Evolutionary conservation across 2,329 filamentous ascomycete genomes (phyloP), one percentile per base, ranked within the genome.

Genomic region (Clonostachys sp.): DNA sequence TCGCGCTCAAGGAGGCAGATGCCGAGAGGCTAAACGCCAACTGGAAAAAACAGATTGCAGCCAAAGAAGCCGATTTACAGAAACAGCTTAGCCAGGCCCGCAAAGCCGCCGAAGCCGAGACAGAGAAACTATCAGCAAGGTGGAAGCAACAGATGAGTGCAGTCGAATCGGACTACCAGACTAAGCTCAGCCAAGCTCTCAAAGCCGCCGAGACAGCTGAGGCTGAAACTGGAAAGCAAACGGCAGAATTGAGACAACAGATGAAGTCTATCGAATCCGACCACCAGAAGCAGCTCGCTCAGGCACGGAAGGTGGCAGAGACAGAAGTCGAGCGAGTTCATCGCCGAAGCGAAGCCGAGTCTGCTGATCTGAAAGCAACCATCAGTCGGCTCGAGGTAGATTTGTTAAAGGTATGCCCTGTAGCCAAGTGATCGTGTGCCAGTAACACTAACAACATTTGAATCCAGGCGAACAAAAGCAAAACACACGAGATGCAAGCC

Each of bases 381-480:
- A 74, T 86, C 30, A 79, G 76, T 47, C 74, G 76, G 41, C 66
- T 90, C 14, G 79, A 87, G 60, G 77, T 80, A 34, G 79, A 83
- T 54, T 53, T 85, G 12, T 73, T 81, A 63, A 84, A 83, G 71
- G 80, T 78, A 60, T 7, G 34, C 14, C 20, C 24, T 13, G 6
- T 8, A 12, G 13, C 13, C 14, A 42, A 10, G 3, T 30, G 6
- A 18, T 34, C 41, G 10, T 16, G 35, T 40, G 24, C 4, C 17
- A 14, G 12, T n/a, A n/a, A 20, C 7, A 41, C 38, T 50, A 34
- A 44, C 34, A 13, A n/a, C 42, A 35, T 34, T 30, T 30, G 14
- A 41, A n/a, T 38, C 45, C 62, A 85, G 74, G 75, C 77, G 41
- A 80, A 75, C 57, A 85, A 84, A 59, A 74, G 76, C 50, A 81